These are phyloP conservation scores for Penicillium janthinellum DNA, from an alignment of 2,329 filamentous ascomycete species.

Conservation along the genomic window DNA sequence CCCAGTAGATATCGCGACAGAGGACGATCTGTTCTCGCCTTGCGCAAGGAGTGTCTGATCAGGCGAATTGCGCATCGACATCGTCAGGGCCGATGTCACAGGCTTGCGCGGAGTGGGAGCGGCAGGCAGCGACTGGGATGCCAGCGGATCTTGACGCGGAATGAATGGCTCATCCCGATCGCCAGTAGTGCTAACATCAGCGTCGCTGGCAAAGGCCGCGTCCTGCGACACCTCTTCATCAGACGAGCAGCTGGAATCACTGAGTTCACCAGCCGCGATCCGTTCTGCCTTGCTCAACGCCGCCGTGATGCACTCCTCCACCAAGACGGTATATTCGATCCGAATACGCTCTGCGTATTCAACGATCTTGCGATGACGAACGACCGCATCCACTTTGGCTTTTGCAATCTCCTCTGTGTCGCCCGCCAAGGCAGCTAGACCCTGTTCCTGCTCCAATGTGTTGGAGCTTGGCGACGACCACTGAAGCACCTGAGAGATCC, in stretches of 20 bases:
- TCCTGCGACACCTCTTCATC: constrained; percentile 57
- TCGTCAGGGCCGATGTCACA: constrained; percentile 55
- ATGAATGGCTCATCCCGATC: constrained; percentile 14
- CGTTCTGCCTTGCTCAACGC: constrained; percentile 86
- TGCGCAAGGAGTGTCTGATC: constrained; percentile 51
- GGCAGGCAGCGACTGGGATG: constrained; percentile 7
- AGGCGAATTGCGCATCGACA: constrained; percentile 58
- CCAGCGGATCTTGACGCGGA: constrained; percentile 16
- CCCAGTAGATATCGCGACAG: constrained; percentile 72
- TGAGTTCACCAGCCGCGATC: constrained; percentile 81
- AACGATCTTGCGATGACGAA: constrained; percentile 87
- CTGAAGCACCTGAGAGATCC: constrained; percentile 89
- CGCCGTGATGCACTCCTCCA: constrained; percentile 93
- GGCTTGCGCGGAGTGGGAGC: constrained; percentile 24
- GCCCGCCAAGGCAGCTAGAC: constrained; percentile 79
- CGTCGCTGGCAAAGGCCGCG: constrained; percentile 6
- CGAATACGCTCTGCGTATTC: constrained; percentile 96
- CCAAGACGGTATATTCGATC: constrained; percentile 86
- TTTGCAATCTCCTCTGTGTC: constrained; percentile 85
- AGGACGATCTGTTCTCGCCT: constrained; percentile 53
- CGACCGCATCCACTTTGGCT: constrained; percentile 88
- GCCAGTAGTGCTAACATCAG: constrained; percentile 7
- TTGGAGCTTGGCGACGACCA: constrained; percentile 95
- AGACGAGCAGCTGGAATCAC: constrained; percentile 69
- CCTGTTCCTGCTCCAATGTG: constrained; percentile 90